These are phyloP conservation scores for Fusarium denticulatum DNA, from an alignment of 2,329 filamentous ascomycete species.

Conservation along the genomic window DNA sequence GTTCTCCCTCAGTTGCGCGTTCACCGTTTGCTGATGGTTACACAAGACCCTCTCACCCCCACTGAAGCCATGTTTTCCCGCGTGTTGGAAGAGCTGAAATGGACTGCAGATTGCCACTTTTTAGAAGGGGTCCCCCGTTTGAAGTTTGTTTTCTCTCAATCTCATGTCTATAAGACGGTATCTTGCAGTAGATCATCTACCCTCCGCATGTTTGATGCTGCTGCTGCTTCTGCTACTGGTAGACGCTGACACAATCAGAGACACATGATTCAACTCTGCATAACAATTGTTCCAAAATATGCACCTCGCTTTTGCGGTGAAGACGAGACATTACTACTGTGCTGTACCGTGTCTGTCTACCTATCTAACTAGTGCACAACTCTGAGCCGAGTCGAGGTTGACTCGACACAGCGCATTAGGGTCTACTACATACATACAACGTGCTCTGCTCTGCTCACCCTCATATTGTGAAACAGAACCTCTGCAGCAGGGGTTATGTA, in stretches of 20 bases:
- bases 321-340: conserved; percentile 24
- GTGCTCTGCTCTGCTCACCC: conserved; percentile 1
- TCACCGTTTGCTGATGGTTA: conserved; percentile 24
- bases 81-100: conserved; percentile 13
- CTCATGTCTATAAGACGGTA: conserved; percentile 14
- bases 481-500: conserved; percentile 16
- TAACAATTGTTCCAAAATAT: conserved; percentile 19
- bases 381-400: conserved; percentile 23
- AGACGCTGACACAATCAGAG: conserved; percentile 14
- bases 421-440: neutral
- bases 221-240: neutral
- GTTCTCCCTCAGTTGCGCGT: neutral
- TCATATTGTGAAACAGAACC: conserved; percentile 22
- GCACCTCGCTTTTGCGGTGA: conserved; percentile 34
- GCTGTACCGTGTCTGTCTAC: neutral
- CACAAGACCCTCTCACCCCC: conserved; percentile 19
- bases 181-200: conserved; percentile 21
- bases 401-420: conserved; percentile 8
- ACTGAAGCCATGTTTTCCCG: conserved; percentile 13
- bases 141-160: neutral
- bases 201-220: neutral
- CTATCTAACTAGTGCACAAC: neutral
- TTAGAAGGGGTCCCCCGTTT: neutral
- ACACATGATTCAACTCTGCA: conserved; percentile 20
- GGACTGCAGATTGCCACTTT: conserved; percentile 1